These are phyloP conservation scores for Sporothrix variecibatus DNA, from an alignment of 2,329 filamentous ascomycete genomes.

Conservation along the genomic window DNA sequence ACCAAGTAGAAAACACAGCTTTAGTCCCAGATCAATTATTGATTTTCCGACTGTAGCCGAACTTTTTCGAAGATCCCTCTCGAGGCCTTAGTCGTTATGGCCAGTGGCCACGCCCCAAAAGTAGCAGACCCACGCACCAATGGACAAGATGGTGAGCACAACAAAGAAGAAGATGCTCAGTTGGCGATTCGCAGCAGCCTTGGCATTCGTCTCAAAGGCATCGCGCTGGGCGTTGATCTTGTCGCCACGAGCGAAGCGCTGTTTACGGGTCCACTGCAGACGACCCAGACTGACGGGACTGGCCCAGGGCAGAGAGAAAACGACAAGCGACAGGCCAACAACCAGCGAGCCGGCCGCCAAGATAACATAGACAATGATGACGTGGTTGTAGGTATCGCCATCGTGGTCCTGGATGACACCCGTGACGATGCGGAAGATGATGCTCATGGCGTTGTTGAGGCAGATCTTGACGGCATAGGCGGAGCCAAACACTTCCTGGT, in stretches of 20 bases:
- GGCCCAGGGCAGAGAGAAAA: slow-evolving; percentile 38
- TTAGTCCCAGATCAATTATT: too few species aligned
- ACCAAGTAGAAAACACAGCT: too few species aligned
- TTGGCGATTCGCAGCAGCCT: neutral
- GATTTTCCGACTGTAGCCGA: too few species aligned
- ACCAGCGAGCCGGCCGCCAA: slow-evolving; percentile 52
- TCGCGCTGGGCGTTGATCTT: slow-evolving; percentile 41
- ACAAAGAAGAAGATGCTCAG: slow-evolving; percentile 46
- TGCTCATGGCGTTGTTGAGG: slow-evolving; percentile 65
- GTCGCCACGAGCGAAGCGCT: slow-evolving; percentile 49
- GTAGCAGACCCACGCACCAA: slow-evolving; percentile 58
- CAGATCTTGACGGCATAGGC: slow-evolving; percentile 63
- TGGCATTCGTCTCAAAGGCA: slow-evolving; percentile 38
- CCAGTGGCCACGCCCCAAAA: slow-evolving; percentile 59
- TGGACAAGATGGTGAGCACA: slow-evolving; percentile 47
- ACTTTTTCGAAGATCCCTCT: too few species aligned
- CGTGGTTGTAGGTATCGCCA: slow-evolving; percentile 56
- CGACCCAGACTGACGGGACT: slow-evolving; percentile 47
- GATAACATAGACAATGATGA: slow-evolving; percentile 58
- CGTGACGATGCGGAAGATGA: slow-evolving; percentile 59
- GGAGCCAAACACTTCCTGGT: slow-evolving; percentile 54
- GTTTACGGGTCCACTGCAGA: slow-evolving; percentile 61
- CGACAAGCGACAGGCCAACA: slow-evolving; percentile 36
- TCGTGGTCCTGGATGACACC: slow-evolving; percentile 61
- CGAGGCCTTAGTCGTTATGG: slow-evolving; percentile 26